Evolutionary conservation across 768 basidiomycete genomes (phyloP), one percentile per base, ranked within the genome.

Genomic region (Tulasnella sp.): DNA sequence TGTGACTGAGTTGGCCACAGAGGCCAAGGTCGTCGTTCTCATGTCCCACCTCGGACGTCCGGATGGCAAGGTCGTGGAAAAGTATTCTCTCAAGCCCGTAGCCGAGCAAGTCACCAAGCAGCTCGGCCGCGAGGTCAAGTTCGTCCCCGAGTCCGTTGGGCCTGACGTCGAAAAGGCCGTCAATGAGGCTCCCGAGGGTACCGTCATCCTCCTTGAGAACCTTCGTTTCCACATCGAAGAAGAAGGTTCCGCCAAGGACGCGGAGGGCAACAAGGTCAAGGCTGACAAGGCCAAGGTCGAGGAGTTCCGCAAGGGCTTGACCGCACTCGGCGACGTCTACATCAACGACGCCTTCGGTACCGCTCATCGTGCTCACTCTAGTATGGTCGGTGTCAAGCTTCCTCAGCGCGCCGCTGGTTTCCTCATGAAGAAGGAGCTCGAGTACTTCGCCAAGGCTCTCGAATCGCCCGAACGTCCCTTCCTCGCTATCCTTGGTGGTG

Each of bases 331-430:
- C 72, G 96, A 98, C 81, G 91, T 99, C 79, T 99, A 98, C 83
- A 87, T 99, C 83, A 99, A 99, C 85, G 97, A 99, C 83, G 97
- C 97, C 34, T 99, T 99, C 82, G 97, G 97, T 70, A 99, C 97
- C 67, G 97, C 96, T 71, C 97, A 99, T 84, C 94, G 97, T 79
- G 96, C 95, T 11, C 97, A 99, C 84, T 98, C 97, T 0, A 96
- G 93, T 81, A 98, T 99, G 96, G 97, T 99, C 79, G 97, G 97
- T 80, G 88, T 99, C 80, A 90, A 97, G 82, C 88, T 99, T 22
- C 90, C 91, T 8, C 92, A 97, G 84, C 88, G 95, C 79, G 97
- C 97, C 1, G 90, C 97, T 39, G 97, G 97, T 34, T 96, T 97
- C 87, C 88, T 99, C 78, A 92, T 99, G 87, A 97, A 96, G 86